phyloP scores from a whole-genome alignment of 163 green algal species.

The Scenedesmus sp. region DNA sequence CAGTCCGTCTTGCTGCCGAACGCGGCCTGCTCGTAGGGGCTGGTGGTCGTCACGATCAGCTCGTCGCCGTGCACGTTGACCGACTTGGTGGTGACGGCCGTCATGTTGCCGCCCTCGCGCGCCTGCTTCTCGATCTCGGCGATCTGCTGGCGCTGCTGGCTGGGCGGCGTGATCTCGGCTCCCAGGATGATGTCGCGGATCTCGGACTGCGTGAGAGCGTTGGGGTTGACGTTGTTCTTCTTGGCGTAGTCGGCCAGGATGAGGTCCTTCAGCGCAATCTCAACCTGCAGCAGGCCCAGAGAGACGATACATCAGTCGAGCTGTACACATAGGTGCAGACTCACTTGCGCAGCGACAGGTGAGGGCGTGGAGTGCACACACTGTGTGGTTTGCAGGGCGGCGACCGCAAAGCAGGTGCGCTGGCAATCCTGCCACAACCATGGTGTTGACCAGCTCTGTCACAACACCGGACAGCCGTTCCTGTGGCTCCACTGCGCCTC shows the following conservation, averaged over 20 bases:
- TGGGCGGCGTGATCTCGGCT: conserved; percentile 98
- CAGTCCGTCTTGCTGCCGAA: conserved; percentile 99
- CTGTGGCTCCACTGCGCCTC: neutral
- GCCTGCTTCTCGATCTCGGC: conserved; percentile 99
- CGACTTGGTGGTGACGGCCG: conserved; percentile 96
- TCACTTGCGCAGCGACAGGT: too few relatives aligned
- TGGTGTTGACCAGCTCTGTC: too few relatives aligned
- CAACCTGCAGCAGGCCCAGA: conserved; percentile 62
- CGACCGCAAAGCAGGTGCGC: too few relatives aligned
- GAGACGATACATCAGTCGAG: neutral
- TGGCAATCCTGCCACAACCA: too few relatives aligned
- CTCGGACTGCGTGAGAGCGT: conserved; percentile 95
- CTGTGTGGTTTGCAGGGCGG: neutral
- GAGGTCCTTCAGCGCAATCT: conserved; percentile 98
- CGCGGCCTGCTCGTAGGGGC: conserved; percentile 95
- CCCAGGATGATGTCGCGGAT: conserved; percentile 99
- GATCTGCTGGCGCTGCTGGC: conserved; percentile 98
- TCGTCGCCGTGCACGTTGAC: conserved; percentile 98
- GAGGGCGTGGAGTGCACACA: too few relatives aligned
- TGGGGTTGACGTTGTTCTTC: conserved; percentile 99
- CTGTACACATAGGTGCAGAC: too few relatives aligned
- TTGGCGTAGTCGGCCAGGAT: conserved; percentile 99
- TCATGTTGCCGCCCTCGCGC: conserved; percentile 82
- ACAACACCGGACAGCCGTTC: neutral
- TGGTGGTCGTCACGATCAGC: conserved; percentile 99